A percentile compares a stretch with the other conserved stretches of the same genome.
Evolutionary conservation across 2,329 filamentous ascomycete genomes (phyloP).

Genomic region (Domatiomyces globalis): DNA sequence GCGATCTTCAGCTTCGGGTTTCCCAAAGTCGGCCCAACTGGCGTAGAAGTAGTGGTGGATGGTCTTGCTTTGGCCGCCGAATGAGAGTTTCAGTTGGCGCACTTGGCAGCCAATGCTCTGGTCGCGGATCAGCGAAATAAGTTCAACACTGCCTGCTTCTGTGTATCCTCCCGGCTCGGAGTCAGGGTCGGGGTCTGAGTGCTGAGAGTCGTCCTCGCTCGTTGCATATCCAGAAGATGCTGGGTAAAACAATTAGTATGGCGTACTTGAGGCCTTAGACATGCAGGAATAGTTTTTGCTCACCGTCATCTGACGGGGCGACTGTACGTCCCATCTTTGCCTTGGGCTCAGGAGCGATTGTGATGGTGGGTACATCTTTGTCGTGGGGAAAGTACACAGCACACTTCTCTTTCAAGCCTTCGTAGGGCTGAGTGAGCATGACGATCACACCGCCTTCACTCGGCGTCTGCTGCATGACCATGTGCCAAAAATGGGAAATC

Average conservation of each 20-base stretch:
- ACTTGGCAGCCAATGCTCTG: slow-evolving; percentile 50
- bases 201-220: not conserved
- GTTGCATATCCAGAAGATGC: not conserved
- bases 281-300: not conserved
- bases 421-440: slow-evolving; percentile 84
- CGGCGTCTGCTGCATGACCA: slow-evolving; percentile 69
- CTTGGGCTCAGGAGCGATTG: slow-evolving; percentile 33
- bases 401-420: slow-evolving; percentile 68
- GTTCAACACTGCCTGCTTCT: slow-evolving; percentile 45
- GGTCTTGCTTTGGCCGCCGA: slow-evolving; percentile 42
- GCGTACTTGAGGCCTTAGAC: not conserved
- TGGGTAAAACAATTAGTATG: slow-evolving; percentile 2
- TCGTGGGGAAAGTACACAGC: slow-evolving; percentile 68
- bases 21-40: slow-evolving; percentile 80
- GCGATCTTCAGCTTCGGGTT: slow-evolving; percentile 48
- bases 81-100: slow-evolving; percentile 49
- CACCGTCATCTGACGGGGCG: slow-evolving; percentile 32
- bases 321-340: slow-evolving; percentile 25
- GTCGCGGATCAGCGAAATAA: slow-evolving; percentile 42
- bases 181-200: not conserved
- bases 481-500: slow-evolving; percentile 79
- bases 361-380: slow-evolving; percentile 36
- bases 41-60: slow-evolving; percentile 78
- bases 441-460: slow-evolving; percentile 65
- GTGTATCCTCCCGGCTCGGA: not conserved